Conservation (phyloP, 23 red algal species). For the Gracilaria caudata region DNA sequence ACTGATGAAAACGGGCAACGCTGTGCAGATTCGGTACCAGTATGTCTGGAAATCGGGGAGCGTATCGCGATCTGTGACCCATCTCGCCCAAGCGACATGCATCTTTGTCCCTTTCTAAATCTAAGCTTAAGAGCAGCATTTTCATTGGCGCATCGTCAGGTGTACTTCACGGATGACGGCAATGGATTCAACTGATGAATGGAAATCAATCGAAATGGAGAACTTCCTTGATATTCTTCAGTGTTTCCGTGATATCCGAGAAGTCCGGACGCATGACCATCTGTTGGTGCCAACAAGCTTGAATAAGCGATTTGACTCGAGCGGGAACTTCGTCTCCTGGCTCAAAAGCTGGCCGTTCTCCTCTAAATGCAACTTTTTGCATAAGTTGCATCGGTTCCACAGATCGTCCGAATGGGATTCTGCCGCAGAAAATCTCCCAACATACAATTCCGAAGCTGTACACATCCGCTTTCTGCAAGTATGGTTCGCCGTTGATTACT, state of each 20-base stretch:
- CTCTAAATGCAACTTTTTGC: constrained; percentile 60
- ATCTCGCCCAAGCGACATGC: not conserved
- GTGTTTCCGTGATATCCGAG: constrained; percentile 69
- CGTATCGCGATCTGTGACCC: not conserved
- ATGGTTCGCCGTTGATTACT: constrained; percentile 81
- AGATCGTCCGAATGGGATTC: constrained; percentile 61
- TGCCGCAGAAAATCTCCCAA: constrained; percentile 75
- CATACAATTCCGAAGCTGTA: constrained; percentile 83
- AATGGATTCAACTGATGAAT: not conserved
- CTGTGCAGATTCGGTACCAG: not conserved
- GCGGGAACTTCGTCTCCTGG: constrained; percentile 46
- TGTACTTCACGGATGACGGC: not conserved
- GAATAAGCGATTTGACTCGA: constrained; percentile 67
- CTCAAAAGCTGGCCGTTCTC: constrained; percentile 50
- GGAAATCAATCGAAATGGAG: not conserved
- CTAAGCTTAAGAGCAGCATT: not conserved
- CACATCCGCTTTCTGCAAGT: constrained; percentile 75
- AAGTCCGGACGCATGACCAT: constrained; percentile 73
- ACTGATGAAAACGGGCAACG: not conserved
- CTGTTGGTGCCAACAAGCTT: constrained; percentile 85
- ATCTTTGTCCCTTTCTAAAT: not conserved
- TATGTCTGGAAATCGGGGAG: not conserved
- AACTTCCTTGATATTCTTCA: constrained; percentile 66
- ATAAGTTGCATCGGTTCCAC: constrained; percentile 57
- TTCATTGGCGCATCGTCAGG: not conserved